Evolutionary conservation across 2,329 filamentous ascomycete genomes (phyloP).

Genomic region (Truncatella angustata): DNA sequence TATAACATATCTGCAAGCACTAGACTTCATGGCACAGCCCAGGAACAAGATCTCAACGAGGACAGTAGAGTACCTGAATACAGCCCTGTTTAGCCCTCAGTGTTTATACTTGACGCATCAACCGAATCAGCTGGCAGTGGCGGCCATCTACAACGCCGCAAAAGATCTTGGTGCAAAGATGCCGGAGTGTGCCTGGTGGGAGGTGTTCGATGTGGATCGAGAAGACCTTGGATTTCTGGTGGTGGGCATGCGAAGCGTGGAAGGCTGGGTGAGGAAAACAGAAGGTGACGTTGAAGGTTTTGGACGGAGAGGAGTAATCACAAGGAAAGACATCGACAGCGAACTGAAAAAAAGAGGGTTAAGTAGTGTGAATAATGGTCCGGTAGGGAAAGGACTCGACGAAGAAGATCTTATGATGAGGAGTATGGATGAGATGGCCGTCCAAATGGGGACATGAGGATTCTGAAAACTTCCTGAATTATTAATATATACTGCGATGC

Average conservation of each 20-base stretch:
- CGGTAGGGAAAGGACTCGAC: not conserved
- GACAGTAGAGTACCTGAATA: conserved; percentile 78
- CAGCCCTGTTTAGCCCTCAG: conserved; percentile 81
- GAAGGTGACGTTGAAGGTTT: conserved; percentile 52
- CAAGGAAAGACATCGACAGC: conserved; percentile 53
- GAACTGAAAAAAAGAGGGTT: conserved; percentile 58
- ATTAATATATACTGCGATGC: too few relatives aligned
- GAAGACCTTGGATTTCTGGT: conserved; percentile 94
- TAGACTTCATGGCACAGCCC: conserved; percentile 61
- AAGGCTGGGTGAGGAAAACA: conserved; percentile 64
- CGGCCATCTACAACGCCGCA: conserved; percentile 87
- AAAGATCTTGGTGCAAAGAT: conserved; percentile 74
- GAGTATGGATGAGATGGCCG: conserved; percentile 12
- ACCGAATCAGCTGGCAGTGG: conserved; percentile 78
- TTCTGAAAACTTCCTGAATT: not conserved
- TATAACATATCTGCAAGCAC: conserved; percentile 87
- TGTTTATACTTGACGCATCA: conserved; percentile 90
- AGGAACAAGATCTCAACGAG: conserved; percentile 58
- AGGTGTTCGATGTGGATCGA: conserved; percentile 92
- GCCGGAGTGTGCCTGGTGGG: conserved; percentile 90
- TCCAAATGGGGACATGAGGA: conserved; percentile 2
- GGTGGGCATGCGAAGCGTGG: conserved; percentile 77
- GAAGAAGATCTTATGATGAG: conserved; percentile 14
- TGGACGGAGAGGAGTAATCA: conserved; percentile 50
- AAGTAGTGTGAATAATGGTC: conserved; percentile 23